Conservation (phyloP, 2,329 filamentous ascomycete species). For the Colletotrichum sp. region DNA sequence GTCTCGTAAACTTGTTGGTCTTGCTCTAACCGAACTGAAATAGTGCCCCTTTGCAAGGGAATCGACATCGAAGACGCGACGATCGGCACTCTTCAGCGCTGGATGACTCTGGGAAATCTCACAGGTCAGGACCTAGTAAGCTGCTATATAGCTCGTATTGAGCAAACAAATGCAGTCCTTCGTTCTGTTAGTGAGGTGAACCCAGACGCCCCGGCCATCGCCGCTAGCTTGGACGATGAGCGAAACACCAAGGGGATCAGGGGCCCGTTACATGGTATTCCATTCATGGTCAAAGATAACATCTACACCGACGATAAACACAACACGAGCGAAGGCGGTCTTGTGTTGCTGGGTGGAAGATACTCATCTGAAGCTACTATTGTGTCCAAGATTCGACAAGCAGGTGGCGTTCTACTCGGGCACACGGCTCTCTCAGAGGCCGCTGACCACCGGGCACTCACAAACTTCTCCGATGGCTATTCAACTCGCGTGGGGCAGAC, state of each 20-base stretch:
- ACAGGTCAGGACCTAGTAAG: not conserved
- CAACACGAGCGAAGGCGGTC: not conserved
- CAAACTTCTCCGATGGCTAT: slow-evolving; percentile 1
- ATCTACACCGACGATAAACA: not conserved
- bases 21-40: not conserved
- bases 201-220: not conserved
- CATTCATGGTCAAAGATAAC: not conserved
- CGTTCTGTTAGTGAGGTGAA: not conserved
- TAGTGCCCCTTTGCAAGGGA: not conserved
- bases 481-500: slow-evolving; percentile 6
- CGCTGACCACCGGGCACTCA: not conserved
- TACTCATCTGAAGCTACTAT: not conserved
- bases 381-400: not conserved
- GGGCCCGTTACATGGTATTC: not conserved
- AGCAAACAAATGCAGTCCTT: not conserved
- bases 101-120: not conserved
- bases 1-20: not conserved
- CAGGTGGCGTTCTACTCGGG: not conserved
- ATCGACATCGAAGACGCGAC: not conserved
- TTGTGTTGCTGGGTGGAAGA: not conserved
- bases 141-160: not conserved
- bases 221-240: not conserved
- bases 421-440: not conserved
- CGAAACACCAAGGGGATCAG: not conserved
- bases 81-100: not conserved